Evolutionary conservation across 257 asterid species (phyloP).

Genomic region (Asclepias syriaca): DNA sequence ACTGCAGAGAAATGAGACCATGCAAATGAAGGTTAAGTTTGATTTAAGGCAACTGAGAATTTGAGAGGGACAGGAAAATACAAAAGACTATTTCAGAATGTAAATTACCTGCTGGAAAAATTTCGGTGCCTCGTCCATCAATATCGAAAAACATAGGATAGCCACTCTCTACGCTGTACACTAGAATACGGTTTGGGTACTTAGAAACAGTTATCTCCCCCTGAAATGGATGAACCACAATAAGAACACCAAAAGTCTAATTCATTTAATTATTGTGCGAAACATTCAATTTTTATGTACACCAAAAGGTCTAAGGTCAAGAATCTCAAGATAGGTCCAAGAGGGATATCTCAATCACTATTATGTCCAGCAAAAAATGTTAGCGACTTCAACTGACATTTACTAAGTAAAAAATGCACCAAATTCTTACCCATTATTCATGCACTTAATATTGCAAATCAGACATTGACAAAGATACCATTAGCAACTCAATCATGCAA

Average conservation of each 20-base stretch:
- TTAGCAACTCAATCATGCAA: neutral
- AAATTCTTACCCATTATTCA: neutral
- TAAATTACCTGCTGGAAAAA: slow-evolving; percentile 77
- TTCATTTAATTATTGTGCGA: neutral
- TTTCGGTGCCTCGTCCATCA: slow-evolving; percentile 89
- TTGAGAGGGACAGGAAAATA: neutral
- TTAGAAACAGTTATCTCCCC: slow-evolving; percentile 69
- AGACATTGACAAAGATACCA: neutral
- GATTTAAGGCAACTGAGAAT: neutral
- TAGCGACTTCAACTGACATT: neutral
- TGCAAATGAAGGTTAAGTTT: neutral
- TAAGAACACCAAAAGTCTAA: neutral
- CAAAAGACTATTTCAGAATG: slow-evolving; percentile 16
- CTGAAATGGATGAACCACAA: slow-evolving; percentile 29
- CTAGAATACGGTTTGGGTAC: slow-evolving; percentile 85
- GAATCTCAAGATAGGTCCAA: neutral
- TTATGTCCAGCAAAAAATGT: neutral
- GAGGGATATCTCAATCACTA: neutral
- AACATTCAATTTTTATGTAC: neutral
- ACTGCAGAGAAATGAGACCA: neutral
- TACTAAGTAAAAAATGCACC: neutral
- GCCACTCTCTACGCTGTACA: slow-evolving; percentile 81
- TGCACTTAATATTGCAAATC: neutral
- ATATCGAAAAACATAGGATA: slow-evolving; percentile 72
- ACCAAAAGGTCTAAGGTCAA: too few relatives aligned